Conservation (phyloP, 305 asterid species). For the Rubia peregrina region DNA sequence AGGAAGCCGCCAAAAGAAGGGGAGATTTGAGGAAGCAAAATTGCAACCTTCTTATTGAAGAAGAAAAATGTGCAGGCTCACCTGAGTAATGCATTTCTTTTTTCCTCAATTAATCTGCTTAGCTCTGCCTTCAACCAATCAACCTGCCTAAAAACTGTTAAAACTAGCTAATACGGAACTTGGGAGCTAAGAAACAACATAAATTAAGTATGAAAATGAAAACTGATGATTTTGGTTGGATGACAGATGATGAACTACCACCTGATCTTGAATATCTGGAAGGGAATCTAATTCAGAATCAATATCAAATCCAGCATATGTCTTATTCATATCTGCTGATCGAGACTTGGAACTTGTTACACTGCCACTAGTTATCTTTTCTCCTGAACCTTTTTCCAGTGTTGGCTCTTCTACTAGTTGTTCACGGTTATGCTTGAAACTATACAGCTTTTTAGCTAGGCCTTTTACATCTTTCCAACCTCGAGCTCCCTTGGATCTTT, state of each 20-base stretch:
- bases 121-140: conserved; percentile 88
- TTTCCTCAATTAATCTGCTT: conserved; percentile 78
- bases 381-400: conserved; percentile 35
- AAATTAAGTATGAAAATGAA: not conserved
- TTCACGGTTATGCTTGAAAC: conserved; percentile 67
- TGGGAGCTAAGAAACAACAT: not conserved
- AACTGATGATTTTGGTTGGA: no score
- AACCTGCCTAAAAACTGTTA: conserved; percentile 50
- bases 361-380: conserved; percentile 26
- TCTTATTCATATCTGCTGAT: conserved; percentile 44
- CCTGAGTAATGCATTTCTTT: conserved; percentile 79
- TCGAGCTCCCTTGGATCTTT: conserved; percentile 50
- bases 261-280: conserved; percentile 93
- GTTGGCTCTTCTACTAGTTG: conserved; percentile 36
- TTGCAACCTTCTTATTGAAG: not conserved
- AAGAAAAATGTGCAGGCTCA: conserved; percentile 21
- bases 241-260: conserved; percentile 4
- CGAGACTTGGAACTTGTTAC: conserved; percentile 28
- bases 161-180: not conserved
- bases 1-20: not conserved
- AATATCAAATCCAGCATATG: conserved; percentile 36
- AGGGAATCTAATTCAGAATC: conserved; percentile 67
- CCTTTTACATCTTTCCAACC: conserved; percentile 59
- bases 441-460: conserved; percentile 73
- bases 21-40: no score